A percentile compares a stretch with the other conserved stretches of the same genome.
phyloP scores from a whole-genome alignment of 441 rosid species.

The Gossypium aridum region DNA sequence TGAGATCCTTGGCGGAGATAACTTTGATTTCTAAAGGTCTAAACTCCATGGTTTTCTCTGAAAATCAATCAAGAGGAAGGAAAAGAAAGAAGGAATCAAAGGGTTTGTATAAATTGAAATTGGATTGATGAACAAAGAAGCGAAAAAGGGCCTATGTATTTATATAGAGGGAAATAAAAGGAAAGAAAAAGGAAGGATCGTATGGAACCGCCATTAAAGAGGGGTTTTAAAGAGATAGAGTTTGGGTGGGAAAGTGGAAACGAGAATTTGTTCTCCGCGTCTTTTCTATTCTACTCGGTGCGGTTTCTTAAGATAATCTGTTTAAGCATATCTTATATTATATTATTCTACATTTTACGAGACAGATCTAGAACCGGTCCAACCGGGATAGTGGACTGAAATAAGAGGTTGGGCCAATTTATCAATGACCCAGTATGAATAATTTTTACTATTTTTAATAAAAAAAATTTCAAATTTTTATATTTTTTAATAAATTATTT shows the following conservation, averaged over 20 bases:
- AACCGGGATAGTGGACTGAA: too few relatives aligned
- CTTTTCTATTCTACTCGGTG: not conserved
- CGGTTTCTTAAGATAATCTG: too few relatives aligned
- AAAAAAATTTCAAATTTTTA: too few relatives aligned
- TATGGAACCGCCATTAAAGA: not conserved
- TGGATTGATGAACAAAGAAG: not conserved
- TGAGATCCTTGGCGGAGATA: constrained; percentile 31
- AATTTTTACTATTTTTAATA: too few relatives aligned
- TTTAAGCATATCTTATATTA: too few relatives aligned
- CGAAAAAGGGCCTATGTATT: not conserved
- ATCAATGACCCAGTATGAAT: too few relatives aligned
- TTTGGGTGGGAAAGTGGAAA: not conserved
- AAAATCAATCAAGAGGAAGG: not conserved
- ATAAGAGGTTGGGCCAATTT: too few relatives aligned
- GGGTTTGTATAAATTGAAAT: not conserved
- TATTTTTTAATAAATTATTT: too few relatives aligned
- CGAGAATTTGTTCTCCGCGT: not conserved
- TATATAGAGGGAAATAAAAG: not conserved
- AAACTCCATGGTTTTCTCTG: constrained; percentile 25
- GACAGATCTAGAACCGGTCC: too few relatives aligned
- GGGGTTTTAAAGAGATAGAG: not conserved
- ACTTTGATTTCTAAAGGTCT: constrained; percentile 34
- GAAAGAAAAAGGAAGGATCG: not conserved
- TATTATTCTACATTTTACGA: too few relatives aligned
- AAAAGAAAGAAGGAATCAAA: not conserved